Conservation (phyloP, 345 rosid species). For the Excoecaria agallocha region DNA sequence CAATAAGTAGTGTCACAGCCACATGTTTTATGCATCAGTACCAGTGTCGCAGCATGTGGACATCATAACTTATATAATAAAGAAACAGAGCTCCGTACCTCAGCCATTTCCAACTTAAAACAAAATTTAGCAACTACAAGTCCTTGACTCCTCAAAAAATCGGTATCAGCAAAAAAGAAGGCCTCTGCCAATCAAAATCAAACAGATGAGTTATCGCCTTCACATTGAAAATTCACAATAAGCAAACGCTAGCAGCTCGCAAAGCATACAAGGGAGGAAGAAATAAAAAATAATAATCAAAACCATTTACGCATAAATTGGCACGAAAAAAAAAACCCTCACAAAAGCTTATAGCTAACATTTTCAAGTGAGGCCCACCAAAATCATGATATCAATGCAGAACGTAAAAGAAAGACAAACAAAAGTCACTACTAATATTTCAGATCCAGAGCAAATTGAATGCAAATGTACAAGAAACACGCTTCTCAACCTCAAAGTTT, state of each 20-base stretch:
- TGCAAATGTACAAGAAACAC: neutral
- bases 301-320: constrained; percentile 11
- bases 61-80: neutral
- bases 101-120: constrained; percentile 48
- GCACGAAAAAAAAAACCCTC: neutral
- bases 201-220: neutral
- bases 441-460: neutral
- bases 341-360: too few relatives aligned
- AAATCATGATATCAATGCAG: too few relatives aligned
- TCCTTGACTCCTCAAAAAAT: neutral
- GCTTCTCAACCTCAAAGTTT: neutral
- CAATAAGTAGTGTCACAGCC: too few relatives aligned
- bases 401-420: neutral
- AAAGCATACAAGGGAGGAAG: neutral
- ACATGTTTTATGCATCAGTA: too few relatives aligned
- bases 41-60: neutral
- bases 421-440: neutral
- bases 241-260: neutral
- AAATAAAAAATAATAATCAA: neutral
- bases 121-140: neutral
- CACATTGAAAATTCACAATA: neutral
- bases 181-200: constrained; percentile 10
- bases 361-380: too few relatives aligned
- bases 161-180: constrained; percentile 10
- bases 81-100: constrained; percentile 37